phyloP scores from a whole-genome alignment of 1,139 yeast genomes.

The Kurtzmaniella natalensis region DNA sequence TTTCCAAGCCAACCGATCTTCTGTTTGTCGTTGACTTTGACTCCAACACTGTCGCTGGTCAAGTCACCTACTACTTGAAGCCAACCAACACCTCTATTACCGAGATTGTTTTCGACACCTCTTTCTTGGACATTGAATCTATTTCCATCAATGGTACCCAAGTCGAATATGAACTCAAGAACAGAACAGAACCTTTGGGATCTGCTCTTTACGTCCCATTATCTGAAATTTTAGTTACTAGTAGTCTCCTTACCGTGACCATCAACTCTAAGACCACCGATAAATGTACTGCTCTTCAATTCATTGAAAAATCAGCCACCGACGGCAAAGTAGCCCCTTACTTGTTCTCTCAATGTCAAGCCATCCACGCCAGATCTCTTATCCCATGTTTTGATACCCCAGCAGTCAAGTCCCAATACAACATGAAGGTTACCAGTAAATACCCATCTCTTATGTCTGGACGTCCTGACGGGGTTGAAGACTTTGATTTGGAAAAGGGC shows the following conservation, averaged over 20 bases:
- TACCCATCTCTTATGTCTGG: conserved; percentile 74
- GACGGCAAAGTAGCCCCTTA: conserved; percentile 70
- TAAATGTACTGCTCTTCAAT: conserved; percentile 81
- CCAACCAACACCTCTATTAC: conserved; percentile 16
- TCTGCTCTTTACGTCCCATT: conserved; percentile 46
- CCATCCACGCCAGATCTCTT: conserved; percentile 84
- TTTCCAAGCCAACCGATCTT: conserved; percentile 42
- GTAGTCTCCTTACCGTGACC: conserved; percentile 24
- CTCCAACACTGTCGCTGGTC: conserved; percentile 48
- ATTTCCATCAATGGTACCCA: conserved; percentile 42
- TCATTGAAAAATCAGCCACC: conserved; percentile 76
- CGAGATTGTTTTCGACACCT: conserved; percentile 60
- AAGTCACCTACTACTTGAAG: conserved; percentile 46
- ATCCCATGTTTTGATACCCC: conserved; percentile 94
- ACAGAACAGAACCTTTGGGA: conserved; percentile 64
- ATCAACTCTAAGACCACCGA: conserved; percentile 64
- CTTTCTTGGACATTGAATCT: conserved; percentile 49
- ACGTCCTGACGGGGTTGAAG: conserved; percentile 23
- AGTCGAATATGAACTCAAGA: conserved; percentile 33
- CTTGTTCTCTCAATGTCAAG: conserved; percentile 86
- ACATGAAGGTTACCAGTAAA: conserved; percentile 58
- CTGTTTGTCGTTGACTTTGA: conserved; percentile 56
- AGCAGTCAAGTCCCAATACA: conserved; percentile 65
- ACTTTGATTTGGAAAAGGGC: conserved; percentile 11
- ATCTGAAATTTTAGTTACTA: conserved; percentile 7